phyloP scores from a whole-genome alignment of 2,329 filamentous ascomycete genomes.

The Diaporthe longicolla region DNA sequence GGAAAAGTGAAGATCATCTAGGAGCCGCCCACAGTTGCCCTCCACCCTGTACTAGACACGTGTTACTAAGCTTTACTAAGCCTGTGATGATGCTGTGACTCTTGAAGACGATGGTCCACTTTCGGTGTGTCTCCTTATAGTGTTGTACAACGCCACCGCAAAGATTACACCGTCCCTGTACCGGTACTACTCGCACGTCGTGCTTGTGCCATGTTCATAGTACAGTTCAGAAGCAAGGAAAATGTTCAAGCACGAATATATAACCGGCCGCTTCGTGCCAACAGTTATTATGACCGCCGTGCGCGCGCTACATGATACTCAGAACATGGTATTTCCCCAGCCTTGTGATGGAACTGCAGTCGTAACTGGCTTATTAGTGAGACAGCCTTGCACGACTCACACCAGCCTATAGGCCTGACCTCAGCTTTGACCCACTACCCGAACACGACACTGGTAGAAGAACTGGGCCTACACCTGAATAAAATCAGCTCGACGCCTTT shows the following conservation, averaged over 20 bases:
- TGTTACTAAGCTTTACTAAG: constrained; percentile 26
- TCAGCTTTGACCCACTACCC: background rate
- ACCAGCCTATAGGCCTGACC: background rate
- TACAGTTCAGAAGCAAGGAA: no score
- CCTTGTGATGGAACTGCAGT: background rate
- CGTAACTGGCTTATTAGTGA: background rate
- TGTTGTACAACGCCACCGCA: background rate
- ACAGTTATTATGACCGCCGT: background rate
- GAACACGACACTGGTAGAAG: background rate
- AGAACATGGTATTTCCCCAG: background rate
- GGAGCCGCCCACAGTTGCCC: background rate
- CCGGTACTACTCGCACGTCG: no score
- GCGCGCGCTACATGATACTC: background rate
- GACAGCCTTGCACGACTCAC: background rate
- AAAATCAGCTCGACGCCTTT: background rate
- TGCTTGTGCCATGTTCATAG: background rate
- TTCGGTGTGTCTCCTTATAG: no score
- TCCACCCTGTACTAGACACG: background rate
- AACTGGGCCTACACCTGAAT: background rate
- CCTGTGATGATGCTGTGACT: background rate
- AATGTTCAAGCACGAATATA: background rate
- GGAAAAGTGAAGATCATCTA: background rate
- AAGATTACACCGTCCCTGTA: no score
- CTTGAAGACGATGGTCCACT: background rate
- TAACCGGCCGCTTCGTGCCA: background rate